Evolutionary conservation across 148 eudicot genomes (phyloP).

Genomic region (Nepenthes mirabilis): DNA sequence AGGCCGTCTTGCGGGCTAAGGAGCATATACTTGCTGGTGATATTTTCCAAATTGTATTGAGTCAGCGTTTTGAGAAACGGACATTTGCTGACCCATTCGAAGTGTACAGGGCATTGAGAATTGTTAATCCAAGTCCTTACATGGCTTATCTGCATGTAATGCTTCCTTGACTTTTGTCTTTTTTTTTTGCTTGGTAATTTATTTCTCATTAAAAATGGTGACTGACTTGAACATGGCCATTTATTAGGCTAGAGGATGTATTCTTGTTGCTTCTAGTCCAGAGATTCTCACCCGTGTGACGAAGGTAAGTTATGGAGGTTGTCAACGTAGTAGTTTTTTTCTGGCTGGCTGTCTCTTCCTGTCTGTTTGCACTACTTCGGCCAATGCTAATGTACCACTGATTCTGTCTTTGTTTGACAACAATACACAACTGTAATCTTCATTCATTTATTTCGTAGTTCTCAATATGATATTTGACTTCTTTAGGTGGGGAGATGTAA

Average conservation of each 20-base stretch:
- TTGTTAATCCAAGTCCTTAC: slow-evolving; percentile 97
- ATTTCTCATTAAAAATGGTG: neutral
- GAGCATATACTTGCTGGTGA: slow-evolving; percentile 97
- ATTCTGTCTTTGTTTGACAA: too few relatives aligned
- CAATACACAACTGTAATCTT: neutral
- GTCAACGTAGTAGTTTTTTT: neutral
- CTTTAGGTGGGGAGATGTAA: neutral
- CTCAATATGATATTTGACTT: neutral
- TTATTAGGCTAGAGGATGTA: slow-evolving; percentile 88
- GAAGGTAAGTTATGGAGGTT: slow-evolving; percentile 33
- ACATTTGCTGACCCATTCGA: slow-evolving; percentile 99
- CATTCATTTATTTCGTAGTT: neutral
- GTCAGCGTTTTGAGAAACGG: slow-evolving; percentile 92
- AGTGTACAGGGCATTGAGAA: slow-evolving; percentile 92
- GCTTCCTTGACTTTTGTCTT: slow-evolving; percentile 5
- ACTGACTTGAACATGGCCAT: neutral
- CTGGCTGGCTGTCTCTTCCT: neutral
- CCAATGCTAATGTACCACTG: too few relatives aligned
- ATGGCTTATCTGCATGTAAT: slow-evolving; percentile 89
- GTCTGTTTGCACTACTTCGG: neutral
- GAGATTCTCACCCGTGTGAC: slow-evolving; percentile 95
- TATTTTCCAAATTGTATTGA: slow-evolving; percentile 91
- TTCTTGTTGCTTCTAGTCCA: slow-evolving; percentile 98
- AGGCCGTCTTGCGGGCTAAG: slow-evolving; percentile 84
- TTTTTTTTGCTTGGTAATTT: neutral